Conservation (phyloP, 2,329 filamentous ascomycete genomes). For the Fusarium sp. region DNA sequence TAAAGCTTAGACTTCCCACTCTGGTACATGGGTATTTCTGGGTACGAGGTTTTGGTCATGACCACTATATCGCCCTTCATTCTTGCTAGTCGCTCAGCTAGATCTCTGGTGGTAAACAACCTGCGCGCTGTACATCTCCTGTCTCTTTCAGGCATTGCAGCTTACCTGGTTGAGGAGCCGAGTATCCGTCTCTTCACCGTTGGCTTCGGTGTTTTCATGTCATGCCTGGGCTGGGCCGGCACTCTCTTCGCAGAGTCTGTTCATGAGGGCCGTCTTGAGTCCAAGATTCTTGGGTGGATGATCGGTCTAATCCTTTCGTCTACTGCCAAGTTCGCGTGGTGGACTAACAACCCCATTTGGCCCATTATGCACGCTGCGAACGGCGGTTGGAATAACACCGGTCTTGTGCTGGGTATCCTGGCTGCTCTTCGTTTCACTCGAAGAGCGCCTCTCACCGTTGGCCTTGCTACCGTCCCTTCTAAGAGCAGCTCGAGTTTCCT, state of each 20-base stretch:
- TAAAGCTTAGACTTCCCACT: slow-evolving; percentile 83
- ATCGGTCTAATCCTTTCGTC: slow-evolving; percentile 88
- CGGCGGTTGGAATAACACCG: slow-evolving; percentile 92
- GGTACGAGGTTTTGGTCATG: slow-evolving; percentile 93
- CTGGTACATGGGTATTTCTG: slow-evolving; percentile 99
- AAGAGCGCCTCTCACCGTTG: slow-evolving; percentile 66
- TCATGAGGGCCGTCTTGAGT: slow-evolving; percentile 83
- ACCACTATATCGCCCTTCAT: slow-evolving; percentile 85
- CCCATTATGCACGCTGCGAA: slow-evolving; percentile 91
- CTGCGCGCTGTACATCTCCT: slow-evolving; percentile 80
- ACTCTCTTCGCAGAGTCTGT: slow-evolving; percentile 84
- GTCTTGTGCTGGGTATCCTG: slow-evolving; percentile 80
- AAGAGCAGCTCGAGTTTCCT: slow-evolving; percentile 77
- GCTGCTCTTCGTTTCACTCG: slow-evolving; percentile 84
- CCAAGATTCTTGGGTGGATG: slow-evolving; percentile 83
- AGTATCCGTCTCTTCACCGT: slow-evolving; percentile 84
- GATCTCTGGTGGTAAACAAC: slow-evolving; percentile 77
- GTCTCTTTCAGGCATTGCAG: slow-evolving; percentile 82
- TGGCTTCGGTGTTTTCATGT: slow-evolving; percentile 83
- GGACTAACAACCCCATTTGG: slow-evolving; percentile 98
- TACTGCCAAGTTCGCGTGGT: slow-evolving; percentile 91
- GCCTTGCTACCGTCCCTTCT: slow-evolving; percentile 52
- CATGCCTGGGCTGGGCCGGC: slow-evolving; percentile 87
- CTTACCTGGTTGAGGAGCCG: slow-evolving; percentile 82
- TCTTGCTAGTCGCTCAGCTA: slow-evolving; percentile 78